A percentile compares a stretch with the other conserved stretches of the same genome.
These are phyloP conservation scores for Gastrolobium bilobum DNA, from an alignment of 306 rosid species.

Conservation along the genomic window DNA sequence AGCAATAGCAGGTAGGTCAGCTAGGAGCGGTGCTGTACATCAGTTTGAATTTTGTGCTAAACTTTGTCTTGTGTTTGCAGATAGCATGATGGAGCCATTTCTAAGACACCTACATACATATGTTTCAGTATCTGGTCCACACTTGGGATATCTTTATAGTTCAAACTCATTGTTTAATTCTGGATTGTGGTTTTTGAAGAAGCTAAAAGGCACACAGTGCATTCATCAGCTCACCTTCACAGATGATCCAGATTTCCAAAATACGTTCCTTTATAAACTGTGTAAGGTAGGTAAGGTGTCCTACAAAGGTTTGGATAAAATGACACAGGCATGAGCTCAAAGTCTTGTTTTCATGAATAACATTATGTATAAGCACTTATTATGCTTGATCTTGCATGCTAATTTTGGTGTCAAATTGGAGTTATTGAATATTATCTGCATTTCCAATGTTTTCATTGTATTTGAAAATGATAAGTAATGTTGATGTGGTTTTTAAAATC, in stretches of 20 bases:
- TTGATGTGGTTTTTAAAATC: conserved; percentile 28
- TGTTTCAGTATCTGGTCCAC: conserved; percentile 96
- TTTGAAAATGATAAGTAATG: conserved; percentile 27
- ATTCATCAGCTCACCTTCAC: conserved; percentile 95
- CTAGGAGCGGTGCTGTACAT: conserved; percentile 39
- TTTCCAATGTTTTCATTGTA: conserved; percentile 16
- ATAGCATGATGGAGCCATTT: conserved; percentile 88
- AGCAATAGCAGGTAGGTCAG: conserved; percentile 80
- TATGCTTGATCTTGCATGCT: conserved; percentile 17
- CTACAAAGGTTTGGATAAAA: conserved; percentile 41
- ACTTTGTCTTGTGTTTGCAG: conserved; percentile 61
- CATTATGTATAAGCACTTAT: neutral
- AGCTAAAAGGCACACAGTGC: conserved; percentile 85
- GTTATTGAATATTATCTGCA: neutral
- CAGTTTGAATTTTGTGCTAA: conserved; percentile 49
- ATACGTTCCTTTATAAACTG: conserved; percentile 84
- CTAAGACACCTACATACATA: conserved; percentile 72
- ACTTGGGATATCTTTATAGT: conserved; percentile 95
- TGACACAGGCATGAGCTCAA: conserved; percentile 35
- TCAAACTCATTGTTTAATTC: conserved; percentile 95
- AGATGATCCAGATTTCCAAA: conserved; percentile 88
- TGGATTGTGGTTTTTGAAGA: conserved; percentile 96
- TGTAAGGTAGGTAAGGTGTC: conserved; percentile 71
- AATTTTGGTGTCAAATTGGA: conserved; percentile 33
- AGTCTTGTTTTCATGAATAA: conserved; percentile 44